Base-by-base conservation (phyloP, 768 basidiomycete genomes). In the Calocybe gangraenosa region DNA sequence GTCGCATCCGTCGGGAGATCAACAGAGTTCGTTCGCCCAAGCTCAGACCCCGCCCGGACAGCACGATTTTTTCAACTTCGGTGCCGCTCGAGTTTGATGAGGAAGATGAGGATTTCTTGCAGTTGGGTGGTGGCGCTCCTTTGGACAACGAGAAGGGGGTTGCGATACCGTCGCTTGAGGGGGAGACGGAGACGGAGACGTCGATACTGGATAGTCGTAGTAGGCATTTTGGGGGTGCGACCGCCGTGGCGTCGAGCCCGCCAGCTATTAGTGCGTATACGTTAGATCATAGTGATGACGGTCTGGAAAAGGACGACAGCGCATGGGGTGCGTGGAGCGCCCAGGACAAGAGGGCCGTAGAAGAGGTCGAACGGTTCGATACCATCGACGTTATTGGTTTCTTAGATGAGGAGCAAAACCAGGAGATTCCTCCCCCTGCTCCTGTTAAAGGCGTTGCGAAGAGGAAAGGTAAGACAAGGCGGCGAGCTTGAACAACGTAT, bases 11-110 rank as follows among this genome's bases (percentile, higher is more conserved):
- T 17, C 63, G 81, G 36, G 81, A 80, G 63, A 70, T 86, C 43
- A 60, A 70, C 20, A 71, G 69, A 41, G 76, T 75, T 3, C 66
- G 76, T 2, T 74, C 75, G 5, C 75, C 79, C 19, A 60, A 58
- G 44, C 53, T 69, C 19, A 52, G 52, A 15, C 57, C 62, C 4
- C 50, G 57, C 10, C 51, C 51, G 19, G 65, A 61, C 34, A 53
- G 49, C 35, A 52, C 42, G 37, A 52, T 57, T 18, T n/a, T 28
- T 11, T 57, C 55, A 1, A 67, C 65, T 0, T 54, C 61, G 1
- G 76, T 76, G 13, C 72, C 77, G 18, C 63, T 82, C 15, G 72
- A 73, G 58, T 85, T 86, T 56, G 81, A 82, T 40, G 81, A 85
- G 54, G 78, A 81, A 46, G 84, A 85, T 42, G 82, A 84, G 43